Conservation (phyloP, 2,329 filamentous ascomycete species). For the Talaromyces verruculosus region DNA sequence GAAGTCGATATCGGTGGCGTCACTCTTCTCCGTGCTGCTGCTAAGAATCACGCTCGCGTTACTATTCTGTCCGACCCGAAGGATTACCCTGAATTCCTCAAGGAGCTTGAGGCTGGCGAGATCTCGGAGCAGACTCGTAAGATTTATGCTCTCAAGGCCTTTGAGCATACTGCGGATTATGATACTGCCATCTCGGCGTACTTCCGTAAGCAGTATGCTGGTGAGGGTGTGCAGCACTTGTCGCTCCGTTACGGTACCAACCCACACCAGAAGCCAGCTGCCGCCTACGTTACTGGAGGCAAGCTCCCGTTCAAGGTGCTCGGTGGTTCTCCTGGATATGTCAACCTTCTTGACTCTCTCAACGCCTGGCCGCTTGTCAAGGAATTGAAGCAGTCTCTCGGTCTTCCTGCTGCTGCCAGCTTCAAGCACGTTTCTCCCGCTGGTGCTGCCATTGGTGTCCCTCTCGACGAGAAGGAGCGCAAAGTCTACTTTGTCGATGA, state of each 20-base stretch:
- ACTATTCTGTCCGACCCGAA: constrained; percentile 92
- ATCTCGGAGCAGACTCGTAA: constrained; percentile 83
- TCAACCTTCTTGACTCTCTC: constrained; percentile 93
- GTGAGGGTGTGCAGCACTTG: constrained; percentile 77
- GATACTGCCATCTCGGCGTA: constrained; percentile 92
- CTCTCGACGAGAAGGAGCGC: constrained; percentile 80
- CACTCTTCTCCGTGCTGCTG: constrained; percentile 90
- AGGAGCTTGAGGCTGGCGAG: constrained; percentile 81
- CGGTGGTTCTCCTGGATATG: constrained; percentile 85
- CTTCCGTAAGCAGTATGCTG: constrained; percentile 96
- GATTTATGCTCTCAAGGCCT: constrained; percentile 91
- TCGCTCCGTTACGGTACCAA: constrained; percentile 93
- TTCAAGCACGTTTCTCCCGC: constrained; percentile 99
- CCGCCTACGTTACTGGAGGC: constrained; percentile 72
- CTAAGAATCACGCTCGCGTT: constrained; percentile 95
- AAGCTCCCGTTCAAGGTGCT: constrained; percentile 93
- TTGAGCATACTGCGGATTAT: constrained; percentile 97
- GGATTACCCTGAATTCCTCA: constrained; percentile 92
- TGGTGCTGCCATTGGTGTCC: constrained; percentile 88
- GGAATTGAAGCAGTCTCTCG: constrained; percentile 86
- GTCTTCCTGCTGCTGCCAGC: constrained; percentile 86
- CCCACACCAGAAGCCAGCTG: constrained; percentile 95
- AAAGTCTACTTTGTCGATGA: constrained; percentile 99
- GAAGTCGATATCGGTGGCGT: constrained; percentile 99
- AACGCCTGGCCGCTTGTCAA: constrained; percentile 97